These are phyloP conservation scores for Hyphodiscus sp. DNA, from an alignment of 2,329 filamentous ascomycete species.

Conservation along the genomic window DNA sequence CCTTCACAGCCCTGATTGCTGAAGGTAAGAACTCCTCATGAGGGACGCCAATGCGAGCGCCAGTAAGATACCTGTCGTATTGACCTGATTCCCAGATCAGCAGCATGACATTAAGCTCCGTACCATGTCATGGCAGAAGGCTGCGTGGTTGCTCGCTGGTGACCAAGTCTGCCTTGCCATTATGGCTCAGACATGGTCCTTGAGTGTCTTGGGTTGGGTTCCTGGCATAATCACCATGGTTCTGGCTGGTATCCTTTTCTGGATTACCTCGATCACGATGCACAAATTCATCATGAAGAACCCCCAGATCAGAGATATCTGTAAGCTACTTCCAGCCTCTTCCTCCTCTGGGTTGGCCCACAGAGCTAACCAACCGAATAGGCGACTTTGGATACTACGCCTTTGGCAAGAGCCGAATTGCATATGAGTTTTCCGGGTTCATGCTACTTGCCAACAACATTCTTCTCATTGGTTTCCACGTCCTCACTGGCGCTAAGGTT, in stretches of 20 bases:
- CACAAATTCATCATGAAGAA: constrained; percentile 46
- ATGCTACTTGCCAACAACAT: constrained; percentile 47
- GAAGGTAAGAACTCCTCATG: constrained; percentile 22
- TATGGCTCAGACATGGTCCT: constrained; percentile 45
- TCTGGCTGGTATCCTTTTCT: constrained; percentile 38
- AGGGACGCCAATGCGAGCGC: not conserved
- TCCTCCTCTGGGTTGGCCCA: not conserved
- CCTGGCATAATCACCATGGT: constrained; percentile 42
- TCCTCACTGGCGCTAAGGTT: constrained; percentile 42
- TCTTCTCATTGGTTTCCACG: constrained; percentile 43
- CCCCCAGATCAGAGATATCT: constrained; percentile 43
- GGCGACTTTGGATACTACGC: constrained; percentile 42
- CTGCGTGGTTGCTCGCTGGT: constrained; percentile 40
- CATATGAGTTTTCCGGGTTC: constrained; percentile 39
- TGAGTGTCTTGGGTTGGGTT: constrained; percentile 39
- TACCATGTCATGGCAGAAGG: constrained; percentile 48
- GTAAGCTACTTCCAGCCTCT: constrained; percentile 22
- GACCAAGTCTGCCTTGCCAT: constrained; percentile 46
- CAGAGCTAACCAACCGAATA: constrained; percentile 8
- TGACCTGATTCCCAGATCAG: constrained; percentile 30
- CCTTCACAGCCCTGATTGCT: constrained; percentile 25
- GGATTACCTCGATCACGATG: constrained; percentile 45
- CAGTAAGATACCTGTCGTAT: not conserved
- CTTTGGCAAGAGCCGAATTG: constrained; percentile 37
- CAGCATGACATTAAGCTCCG: constrained; percentile 44